Evolutionary conservation across 805 yeast species (phyloP).

Genomic region (Hanseniaspora jakobsenii): DNA sequence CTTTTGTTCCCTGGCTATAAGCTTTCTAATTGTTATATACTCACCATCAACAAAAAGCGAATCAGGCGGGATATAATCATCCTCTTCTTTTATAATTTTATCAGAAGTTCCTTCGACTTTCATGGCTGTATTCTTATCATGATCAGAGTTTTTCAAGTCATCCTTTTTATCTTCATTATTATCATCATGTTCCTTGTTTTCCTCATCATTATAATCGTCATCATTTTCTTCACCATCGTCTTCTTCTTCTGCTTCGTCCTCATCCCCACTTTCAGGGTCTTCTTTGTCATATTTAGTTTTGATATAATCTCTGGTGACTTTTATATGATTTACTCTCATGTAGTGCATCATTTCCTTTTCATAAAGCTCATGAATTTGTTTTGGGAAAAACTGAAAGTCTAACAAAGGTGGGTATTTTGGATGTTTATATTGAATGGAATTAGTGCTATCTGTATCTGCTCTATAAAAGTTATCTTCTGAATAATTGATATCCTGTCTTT

Average conservation of each 20-base stretch:
- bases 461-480: conserved; percentile 66
- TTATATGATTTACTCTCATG: conserved; percentile 48
- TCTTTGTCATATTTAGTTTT: conserved; percentile 39
- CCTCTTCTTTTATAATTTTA: too few species aligned
- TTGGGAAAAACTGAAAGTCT: conserved; percentile 65
- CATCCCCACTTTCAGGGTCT: conserved; percentile 21
- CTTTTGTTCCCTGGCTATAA: conserved; percentile 36
- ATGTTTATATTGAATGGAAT: conserved; percentile 31
- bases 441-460: conserved; percentile 32
- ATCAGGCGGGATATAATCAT: neutral
- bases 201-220: neutral
- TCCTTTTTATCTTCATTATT: neutral
- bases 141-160: neutral
- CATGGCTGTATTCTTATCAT: neutral
- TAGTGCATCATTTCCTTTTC: conserved; percentile 55
- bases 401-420: conserved; percentile 55
- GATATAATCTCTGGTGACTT: conserved; percentile 47
- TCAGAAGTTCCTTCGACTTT: neutral
- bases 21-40: conserved; percentile 19
- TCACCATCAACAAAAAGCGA: conserved; percentile 11
- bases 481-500: conserved; percentile 68
- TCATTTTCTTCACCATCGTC: neutral
- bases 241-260: conserved; percentile 15
- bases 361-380: conserved; percentile 39
- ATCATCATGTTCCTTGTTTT: conserved; percentile 7